Conservation (phyloP, 2,329 filamentous ascomycete genomes). For the Neonectria punicea region DNA sequence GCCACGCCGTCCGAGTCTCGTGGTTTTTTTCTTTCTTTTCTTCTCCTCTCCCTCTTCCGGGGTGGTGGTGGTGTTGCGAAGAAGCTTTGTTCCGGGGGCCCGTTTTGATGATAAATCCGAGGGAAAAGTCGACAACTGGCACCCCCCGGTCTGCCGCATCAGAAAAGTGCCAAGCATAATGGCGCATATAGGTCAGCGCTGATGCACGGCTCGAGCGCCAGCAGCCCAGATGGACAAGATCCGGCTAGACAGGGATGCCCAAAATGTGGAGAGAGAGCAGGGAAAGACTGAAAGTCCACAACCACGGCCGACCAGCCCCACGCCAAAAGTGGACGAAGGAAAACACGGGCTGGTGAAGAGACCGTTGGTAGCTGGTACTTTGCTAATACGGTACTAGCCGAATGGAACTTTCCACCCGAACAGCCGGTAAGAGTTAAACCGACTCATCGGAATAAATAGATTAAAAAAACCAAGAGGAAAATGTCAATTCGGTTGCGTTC, state of each 20-base stretch:
- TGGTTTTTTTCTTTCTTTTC: neutral
- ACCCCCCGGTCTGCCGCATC: slow-evolving; percentile 12
- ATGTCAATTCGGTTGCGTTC: too few species aligned
- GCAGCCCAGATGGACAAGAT: slow-evolving; percentile 28
- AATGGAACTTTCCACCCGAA: neutral
- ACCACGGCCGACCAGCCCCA: slow-evolving; percentile 16
- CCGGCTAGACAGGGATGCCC: slow-evolving; percentile 27
- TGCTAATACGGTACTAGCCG: neutral
- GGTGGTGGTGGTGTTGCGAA: neutral
- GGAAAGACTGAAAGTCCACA: slow-evolving; percentile 3
- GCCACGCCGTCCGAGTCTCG: neutral
- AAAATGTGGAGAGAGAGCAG: slow-evolving; percentile 33
- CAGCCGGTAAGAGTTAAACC: neutral
- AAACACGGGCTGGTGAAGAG: slow-evolving; percentile 7
- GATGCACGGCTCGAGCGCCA: slow-evolving; percentile 27
- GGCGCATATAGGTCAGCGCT: slow-evolving; percentile 23
- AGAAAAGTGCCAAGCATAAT: slow-evolving; percentile 30
- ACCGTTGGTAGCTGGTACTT: neutral
- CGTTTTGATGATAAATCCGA: slow-evolving; percentile 23
- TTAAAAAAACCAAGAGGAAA: neutral
- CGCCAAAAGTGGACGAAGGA: slow-evolving; percentile 7
- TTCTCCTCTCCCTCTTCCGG: neutral
- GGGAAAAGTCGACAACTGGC: slow-evolving; percentile 1
- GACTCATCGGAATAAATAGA: neutral
- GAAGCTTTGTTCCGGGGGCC: neutral